These are phyloP conservation scores for Breviolum minutum DNA, from an alignment of 73 alveolate species.

Conservation along the genomic window DNA sequence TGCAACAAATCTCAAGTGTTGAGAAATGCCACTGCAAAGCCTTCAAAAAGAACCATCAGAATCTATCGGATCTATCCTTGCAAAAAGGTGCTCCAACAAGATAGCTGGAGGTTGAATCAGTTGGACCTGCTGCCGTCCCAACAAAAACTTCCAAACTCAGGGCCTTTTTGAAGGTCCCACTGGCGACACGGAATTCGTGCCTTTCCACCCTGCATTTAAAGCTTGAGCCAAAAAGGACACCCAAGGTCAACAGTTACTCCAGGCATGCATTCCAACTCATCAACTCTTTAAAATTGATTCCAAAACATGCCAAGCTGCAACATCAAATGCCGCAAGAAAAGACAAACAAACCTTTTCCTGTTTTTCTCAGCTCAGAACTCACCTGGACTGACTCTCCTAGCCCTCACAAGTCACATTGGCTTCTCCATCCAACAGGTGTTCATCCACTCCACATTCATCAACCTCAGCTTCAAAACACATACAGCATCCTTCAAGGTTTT, in stretches of 20 bases:
- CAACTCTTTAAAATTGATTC: not conserved
- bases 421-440: conserved; percentile 46
- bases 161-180: not conserved
- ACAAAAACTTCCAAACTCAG: not conserved
- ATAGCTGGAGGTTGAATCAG: not conserved
- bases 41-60: no score
- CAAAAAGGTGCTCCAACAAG: no score
- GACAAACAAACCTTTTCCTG: not conserved
- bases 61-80: not conserved
- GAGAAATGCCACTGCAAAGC: not conserved
- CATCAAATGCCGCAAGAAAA: not conserved
- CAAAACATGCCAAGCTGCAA: not conserved
- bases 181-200: conserved; percentile 35
- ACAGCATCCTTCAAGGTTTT: not conserved
- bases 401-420: conserved; percentile 55
- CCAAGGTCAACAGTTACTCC: not conserved
- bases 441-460: conserved; percentile 65
- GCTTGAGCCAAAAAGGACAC: conserved; percentile 22
- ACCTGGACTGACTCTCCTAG: not conserved
- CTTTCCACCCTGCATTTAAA: conserved; percentile 32
- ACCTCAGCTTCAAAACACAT: conserved; percentile 4
- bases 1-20: not conserved
- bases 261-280: not conserved
- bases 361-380: not conserved
- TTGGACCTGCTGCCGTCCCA: no score